Evolutionary conservation across 441 rosid species (phyloP).

Genomic region (Populus tomentosa): DNA sequence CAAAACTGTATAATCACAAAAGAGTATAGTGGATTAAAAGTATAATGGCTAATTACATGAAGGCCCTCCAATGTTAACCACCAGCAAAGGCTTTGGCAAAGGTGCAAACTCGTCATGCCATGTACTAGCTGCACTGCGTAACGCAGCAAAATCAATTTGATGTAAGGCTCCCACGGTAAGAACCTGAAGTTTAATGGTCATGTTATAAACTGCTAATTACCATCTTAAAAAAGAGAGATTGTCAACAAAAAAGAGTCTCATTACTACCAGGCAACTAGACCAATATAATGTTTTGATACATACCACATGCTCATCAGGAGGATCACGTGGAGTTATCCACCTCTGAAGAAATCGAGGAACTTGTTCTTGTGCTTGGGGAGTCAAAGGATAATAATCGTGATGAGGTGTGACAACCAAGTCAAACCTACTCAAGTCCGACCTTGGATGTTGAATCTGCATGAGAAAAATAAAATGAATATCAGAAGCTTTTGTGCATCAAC

Average conservation of each 20-base stretch:
- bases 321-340: conserved; percentile 85
- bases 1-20: neutral
- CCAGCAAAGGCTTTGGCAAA: conserved; percentile 78
- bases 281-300: conserved; percentile 11
- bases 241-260: neutral
- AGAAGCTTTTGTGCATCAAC: neutral
- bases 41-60: conserved; percentile 43
- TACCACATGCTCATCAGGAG: conserved; percentile 77
- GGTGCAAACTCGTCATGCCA: conserved; percentile 90
- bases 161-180: conserved; percentile 86
- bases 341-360: conserved; percentile 63
- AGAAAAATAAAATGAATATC: neutral
- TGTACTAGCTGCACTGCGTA: conserved; percentile 62
- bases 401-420: conserved; percentile 87
- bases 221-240: neutral
- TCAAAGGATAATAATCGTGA: conserved; percentile 83
- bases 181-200: conserved; percentile 40
- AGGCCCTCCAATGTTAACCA: conserved; percentile 90
- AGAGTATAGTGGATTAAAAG: conserved; percentile 7
- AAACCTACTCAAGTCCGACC: conserved; percentile 71
- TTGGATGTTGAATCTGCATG: conserved; percentile 86
- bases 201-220: neutral
- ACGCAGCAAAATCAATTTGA: conserved; percentile 72
- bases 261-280: neutral
- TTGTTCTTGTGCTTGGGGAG: conserved; percentile 62